Evolutionary conservation across 352 stramenopile genomes (phyloP).

Genomic region (Phytophthora multivora): DNA sequence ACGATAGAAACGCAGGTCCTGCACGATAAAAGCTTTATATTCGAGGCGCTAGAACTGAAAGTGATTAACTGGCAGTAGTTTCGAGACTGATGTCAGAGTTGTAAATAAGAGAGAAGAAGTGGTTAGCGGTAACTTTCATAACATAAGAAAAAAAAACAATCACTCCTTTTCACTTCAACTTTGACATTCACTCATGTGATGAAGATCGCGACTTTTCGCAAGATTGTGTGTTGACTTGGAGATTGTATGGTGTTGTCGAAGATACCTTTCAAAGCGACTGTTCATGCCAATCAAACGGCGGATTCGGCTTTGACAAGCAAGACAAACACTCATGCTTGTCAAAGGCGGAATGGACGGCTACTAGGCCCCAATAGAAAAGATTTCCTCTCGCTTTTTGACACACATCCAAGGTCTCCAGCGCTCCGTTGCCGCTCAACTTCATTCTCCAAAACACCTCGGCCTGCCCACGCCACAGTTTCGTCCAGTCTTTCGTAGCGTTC

Average conservation of each 20-base stretch:
- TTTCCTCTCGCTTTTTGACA: conserved; percentile 11
- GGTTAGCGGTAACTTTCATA: too few species aligned
- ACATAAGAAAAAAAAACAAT: too few species aligned
- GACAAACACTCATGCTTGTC: conserved; percentile 11
- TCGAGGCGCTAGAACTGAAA: too few species aligned
- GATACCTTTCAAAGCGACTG: conserved; percentile 19
- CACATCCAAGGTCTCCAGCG: not conserved
- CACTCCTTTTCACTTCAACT: conserved; percentile 14
- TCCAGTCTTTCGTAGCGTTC: conserved; percentile 21
- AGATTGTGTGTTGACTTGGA: not conserved
- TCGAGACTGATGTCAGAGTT: too few species aligned
- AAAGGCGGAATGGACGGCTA: conserved; percentile 12
- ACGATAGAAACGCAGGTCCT: too few species aligned
- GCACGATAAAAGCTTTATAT: too few species aligned
- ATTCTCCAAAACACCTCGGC: conserved; percentile 20
- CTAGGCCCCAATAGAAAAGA: conserved; percentile 1
- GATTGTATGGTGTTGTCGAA: conserved; percentile 13
- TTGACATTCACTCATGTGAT: conserved; percentile 12
- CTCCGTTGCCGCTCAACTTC: not conserved
- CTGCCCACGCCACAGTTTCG: conserved; percentile 5
- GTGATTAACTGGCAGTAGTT: too few species aligned
- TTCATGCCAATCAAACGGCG: conserved; percentile 27
- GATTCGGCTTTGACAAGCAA: conserved; percentile 22
- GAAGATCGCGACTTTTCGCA: conserved; percentile 20
- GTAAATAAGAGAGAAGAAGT: not conserved